Percentiles rank a stretch among this genome's conserved stretches.
These are phyloP conservation scores for Penicillium verhagenii DNA, from an alignment of 495 filamentous ascomycete species.

Conservation along the genomic window DNA sequence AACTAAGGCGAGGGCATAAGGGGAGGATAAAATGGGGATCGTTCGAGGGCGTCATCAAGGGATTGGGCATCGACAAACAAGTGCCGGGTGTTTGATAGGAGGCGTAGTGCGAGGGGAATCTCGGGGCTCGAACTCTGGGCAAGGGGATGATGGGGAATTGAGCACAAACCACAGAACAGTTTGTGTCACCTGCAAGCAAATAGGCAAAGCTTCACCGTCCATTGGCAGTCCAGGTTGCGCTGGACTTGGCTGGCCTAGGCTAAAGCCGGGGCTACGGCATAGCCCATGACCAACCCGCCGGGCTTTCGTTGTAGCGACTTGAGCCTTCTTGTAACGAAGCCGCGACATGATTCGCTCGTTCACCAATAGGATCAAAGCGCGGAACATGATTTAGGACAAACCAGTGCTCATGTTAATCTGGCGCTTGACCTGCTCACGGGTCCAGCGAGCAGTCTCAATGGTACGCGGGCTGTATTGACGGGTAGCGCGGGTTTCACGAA, in stretches of 20 bases:
- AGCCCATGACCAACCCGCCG: background rate
- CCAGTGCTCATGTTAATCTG: slow-evolving; percentile 59
- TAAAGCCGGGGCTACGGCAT: background rate
- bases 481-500: slow-evolving; percentile 83
- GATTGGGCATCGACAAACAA: background rate
- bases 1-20: slow-evolving; percentile 29
- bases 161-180: background rate
- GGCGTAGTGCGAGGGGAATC: slow-evolving; percentile 3
- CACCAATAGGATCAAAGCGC: slow-evolving; percentile 12
- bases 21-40: slow-evolving; percentile 26
- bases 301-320: background rate
- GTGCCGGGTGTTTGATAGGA: slow-evolving; percentile 4
- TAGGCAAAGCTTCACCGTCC: slow-evolving; percentile 1
- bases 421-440: slow-evolving; percentile 93
- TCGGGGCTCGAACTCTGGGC: slow-evolving; percentile 1
- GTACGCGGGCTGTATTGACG: slow-evolving; percentile 79
- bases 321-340: background rate
- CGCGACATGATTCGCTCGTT: background rate
- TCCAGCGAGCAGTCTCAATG: slow-evolving; percentile 93
- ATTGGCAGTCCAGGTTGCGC: slow-evolving; percentile 6
- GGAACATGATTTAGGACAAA: slow-evolving; percentile 33
- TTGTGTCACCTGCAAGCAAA: background rate
- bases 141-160: slow-evolving; percentile 2
- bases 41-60: slow-evolving; percentile 26
- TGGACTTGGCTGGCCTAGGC: background rate